Conservation (phyloP, 176 grass and related monocot species). For the barley (Hordeum vulgare) region MorexV3_pseudomolecules_assembly NC_058522.1:577901453-577901952, state of each 20-base stretch:
- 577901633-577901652: constrained; percentile 11
- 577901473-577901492: too few relatives aligned
- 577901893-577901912: too few relatives aligned
- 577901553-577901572: constrained; percentile 76
- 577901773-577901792: not conserved
- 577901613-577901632: constrained; percentile 3
- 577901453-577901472: constrained; percentile 9
- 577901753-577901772: not conserved
- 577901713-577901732: constrained; percentile 11
- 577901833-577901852: too few relatives aligned
- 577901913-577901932: too few relatives aligned
- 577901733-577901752: not conserved
- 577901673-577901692: not conserved
- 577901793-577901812: too few relatives aligned
- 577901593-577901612: constrained; percentile 47
- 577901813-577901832: too few relatives aligned
- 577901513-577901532: constrained; percentile 36
- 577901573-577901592: constrained; percentile 47
- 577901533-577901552: constrained; percentile 86
- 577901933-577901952: too few relatives aligned
- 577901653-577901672: not conserved
- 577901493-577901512: constrained; percentile 15
- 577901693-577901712: not conserved
- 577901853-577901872: too few relatives aligned
- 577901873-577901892: too few relatives aligned